These are phyloP conservation scores for Metarhizium sp. DNA, from an alignment of 2,329 filamentous ascomycete species.

Conservation along the genomic window DNA sequence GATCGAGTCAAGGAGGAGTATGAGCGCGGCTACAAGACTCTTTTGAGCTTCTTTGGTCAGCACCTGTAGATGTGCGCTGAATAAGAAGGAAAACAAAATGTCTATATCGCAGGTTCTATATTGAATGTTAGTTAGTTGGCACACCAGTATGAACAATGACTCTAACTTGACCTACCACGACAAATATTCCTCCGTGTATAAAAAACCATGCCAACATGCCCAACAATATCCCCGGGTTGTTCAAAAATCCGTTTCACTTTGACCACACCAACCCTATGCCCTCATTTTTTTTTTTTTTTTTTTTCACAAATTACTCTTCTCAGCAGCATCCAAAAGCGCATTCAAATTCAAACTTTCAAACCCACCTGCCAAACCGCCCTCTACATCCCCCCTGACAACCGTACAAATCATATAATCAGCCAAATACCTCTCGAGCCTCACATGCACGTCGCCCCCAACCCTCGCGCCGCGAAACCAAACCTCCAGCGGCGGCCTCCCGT, in stretches of 20 bases:
- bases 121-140: background rate
- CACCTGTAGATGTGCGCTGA: constrained; percentile 25
- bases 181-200: too few species aligned
- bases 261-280: too few species aligned
- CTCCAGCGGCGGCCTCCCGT: constrained; percentile 13
- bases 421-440: constrained; percentile 28
- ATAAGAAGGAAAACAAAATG: background rate
- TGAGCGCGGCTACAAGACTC: constrained; percentile 49
- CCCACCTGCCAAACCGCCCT: constrained; percentile 28
- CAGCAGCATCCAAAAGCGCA: constrained; percentile 34
- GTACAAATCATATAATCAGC: constrained; percentile 48
- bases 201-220: too few species aligned
- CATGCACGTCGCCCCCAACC: constrained; percentile 25
- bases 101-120: background rate
- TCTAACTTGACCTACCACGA: too few species aligned
- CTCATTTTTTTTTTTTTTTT: too few species aligned
- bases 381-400: constrained; percentile 30
- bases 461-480: constrained; percentile 20
- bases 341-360: constrained; percentile 36
- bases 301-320: constrained; percentile 14
- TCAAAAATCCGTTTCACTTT: too few species aligned
- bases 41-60: constrained; percentile 48
- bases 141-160: too few species aligned
- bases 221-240: too few species aligned
- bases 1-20: constrained; percentile 52